Evolutionary conservation across 306 rosid genomes (phyloP).

Genomic region (Cicer pinnatifidum): DNA sequence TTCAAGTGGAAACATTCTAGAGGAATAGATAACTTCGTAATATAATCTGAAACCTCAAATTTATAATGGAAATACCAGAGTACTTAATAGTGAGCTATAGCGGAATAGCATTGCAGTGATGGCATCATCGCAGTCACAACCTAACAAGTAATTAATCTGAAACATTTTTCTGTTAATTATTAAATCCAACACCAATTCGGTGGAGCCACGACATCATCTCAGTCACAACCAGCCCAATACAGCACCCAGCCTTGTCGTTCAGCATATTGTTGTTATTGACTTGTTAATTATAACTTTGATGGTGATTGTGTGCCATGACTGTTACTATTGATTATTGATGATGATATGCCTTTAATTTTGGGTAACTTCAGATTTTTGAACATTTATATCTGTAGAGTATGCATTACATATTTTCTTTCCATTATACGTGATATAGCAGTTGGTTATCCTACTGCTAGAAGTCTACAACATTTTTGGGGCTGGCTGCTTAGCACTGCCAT

Average conservation of each 20-base stretch:
- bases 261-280: slow-evolving; percentile 2
- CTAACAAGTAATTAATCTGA: neutral
- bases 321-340: neutral
- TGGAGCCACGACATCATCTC: neutral
- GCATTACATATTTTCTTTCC: slow-evolving; percentile 4
- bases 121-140: slow-evolving; percentile 6
- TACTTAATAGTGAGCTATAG: neutral
- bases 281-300: neutral
- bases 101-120: slow-evolving; percentile 6
- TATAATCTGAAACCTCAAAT: slow-evolving; percentile 13
- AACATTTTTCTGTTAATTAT: neutral
- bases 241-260: neutral
- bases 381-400: slow-evolving; percentile 2
- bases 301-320: neutral
- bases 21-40: neutral
- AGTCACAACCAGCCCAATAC: slow-evolving; percentile 4
- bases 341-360: neutral
- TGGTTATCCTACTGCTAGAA: neutral
- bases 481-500: neutral
- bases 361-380: neutral
- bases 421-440: neutral
- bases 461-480: slow-evolving; percentile 2
- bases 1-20: slow-evolving; percentile 3
- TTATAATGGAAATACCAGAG: slow-evolving; percentile 6
- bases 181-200: neutral